phyloP scores from a whole-genome alignment of 352 stramenopile genomes.

The Phytophthora hibernalis region DNA sequence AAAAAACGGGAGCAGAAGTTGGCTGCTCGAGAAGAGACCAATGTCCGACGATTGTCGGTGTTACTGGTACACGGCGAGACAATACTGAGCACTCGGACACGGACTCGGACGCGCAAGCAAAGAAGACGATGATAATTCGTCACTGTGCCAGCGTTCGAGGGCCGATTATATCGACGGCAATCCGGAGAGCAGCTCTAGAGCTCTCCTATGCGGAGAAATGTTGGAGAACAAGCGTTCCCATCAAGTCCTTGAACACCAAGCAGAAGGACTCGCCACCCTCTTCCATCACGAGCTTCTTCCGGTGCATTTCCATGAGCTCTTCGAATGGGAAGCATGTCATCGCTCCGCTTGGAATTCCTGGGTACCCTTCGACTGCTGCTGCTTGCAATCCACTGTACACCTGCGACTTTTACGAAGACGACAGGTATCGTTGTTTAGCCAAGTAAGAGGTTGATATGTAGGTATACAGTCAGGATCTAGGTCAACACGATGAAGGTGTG shows the following conservation, averaged over 20 bases:
- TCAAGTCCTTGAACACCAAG: constrained; percentile 36
- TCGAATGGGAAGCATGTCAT: constrained; percentile 33
- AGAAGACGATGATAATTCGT: constrained; percentile 12
- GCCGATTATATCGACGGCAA: constrained; percentile 62
- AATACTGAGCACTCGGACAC: constrained; percentile 47
- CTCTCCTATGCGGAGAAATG: constrained; percentile 70
- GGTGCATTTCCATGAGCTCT: constrained; percentile 36
- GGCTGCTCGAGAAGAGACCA: constrained; percentile 44
- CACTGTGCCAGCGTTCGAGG: constrained; percentile 26
- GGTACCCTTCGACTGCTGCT: constrained; percentile 49
- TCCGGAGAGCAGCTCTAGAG: too few relatives aligned
- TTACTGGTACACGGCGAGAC: constrained; percentile 59
- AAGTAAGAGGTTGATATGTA: constrained; percentile 22
- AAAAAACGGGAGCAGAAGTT: constrained; percentile 49
- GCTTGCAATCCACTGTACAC: constrained; percentile 53
- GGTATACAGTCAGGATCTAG: constrained; percentile 19
- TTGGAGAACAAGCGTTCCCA: constrained; percentile 18
- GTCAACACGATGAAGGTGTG: constrained; percentile 16
- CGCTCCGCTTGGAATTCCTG: constrained; percentile 50
- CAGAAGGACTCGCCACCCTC: constrained; percentile 2
- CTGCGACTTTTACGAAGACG: constrained; percentile 66
- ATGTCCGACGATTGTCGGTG: constrained; percentile 57
- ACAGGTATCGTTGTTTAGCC: constrained; percentile 40
- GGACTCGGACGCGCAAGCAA: constrained; percentile 34
- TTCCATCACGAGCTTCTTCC: constrained; percentile 27